phyloP scores from a whole-genome alignment of 148 eudicot species.

The Cornus suecica region DNA sequence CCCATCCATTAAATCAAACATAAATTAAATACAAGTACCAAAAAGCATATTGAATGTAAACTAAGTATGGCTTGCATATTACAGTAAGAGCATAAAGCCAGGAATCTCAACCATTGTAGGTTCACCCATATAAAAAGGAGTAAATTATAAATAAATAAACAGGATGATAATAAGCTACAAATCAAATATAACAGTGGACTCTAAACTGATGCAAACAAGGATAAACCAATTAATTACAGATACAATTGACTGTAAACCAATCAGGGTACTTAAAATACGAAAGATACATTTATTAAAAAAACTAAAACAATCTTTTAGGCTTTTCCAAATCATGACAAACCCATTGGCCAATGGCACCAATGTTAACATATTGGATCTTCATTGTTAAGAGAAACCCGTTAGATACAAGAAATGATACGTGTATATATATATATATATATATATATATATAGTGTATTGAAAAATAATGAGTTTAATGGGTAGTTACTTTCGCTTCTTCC shows the following conservation, averaged over 20 bases:
- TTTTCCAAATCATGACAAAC: too few relatives aligned
- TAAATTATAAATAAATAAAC: too few relatives aligned
- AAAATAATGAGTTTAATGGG: background rate
- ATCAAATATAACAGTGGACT: background rate
- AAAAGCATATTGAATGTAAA: background rate
- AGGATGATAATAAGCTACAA: background rate
- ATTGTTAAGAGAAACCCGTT: background rate
- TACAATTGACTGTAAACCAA: too few relatives aligned
- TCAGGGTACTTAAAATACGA: too few relatives aligned
- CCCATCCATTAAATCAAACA: too few relatives aligned
- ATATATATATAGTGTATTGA: too few relatives aligned
- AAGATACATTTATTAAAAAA: too few relatives aligned
- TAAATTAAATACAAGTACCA: background rate
- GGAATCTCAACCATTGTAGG: background rate
- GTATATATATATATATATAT: too few relatives aligned
- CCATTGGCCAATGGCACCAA: too few relatives aligned
- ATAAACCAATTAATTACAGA: too few relatives aligned
- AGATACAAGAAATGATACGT: background rate
- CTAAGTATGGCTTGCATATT: background rate
- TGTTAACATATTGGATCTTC: background rate
- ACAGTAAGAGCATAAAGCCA: background rate
- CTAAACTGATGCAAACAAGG: too few relatives aligned
- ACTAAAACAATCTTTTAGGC: too few relatives aligned
- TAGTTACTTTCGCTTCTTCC: slow-evolving; percentile 79
- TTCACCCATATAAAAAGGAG: background rate